phyloP scores from a whole-genome alignment of 140 eudicot species.

The Cichorium intybus region DNA sequence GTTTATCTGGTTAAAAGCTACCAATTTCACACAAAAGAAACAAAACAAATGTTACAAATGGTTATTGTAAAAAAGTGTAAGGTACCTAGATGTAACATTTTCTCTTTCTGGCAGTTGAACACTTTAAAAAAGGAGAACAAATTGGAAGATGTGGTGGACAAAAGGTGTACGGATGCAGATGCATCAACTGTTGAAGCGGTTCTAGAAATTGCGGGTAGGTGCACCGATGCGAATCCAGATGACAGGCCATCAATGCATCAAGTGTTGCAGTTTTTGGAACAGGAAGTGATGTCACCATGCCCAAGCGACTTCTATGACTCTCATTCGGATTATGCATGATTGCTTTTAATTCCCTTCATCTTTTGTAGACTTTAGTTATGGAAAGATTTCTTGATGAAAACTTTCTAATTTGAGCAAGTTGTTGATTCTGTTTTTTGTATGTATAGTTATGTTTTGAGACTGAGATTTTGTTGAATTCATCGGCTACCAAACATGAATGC shows the following conservation, averaged over 20 bases:
- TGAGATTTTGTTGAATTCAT: constrained; percentile 21
- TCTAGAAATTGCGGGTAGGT: constrained; percentile 75
- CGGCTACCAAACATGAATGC: constrained; percentile 9
- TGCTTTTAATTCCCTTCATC: not conserved
- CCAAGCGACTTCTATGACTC: constrained; percentile 94
- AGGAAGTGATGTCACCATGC: constrained; percentile 96
- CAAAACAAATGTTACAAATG: too few species aligned
- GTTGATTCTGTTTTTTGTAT: constrained; percentile 23
- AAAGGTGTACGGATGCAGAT: constrained; percentile 64
- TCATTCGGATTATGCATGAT: constrained; percentile 86
- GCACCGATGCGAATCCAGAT: constrained; percentile 88
- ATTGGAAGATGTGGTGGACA: constrained; percentile 70
- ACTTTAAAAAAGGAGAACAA: constrained; percentile 60
- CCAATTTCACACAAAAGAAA: too few species aligned
- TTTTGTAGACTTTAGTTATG: not conserved
- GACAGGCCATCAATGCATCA: constrained; percentile 77
- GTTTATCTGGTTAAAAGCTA: too few species aligned
- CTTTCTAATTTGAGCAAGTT: constrained; percentile 16
- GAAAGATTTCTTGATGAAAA: constrained; percentile 15
- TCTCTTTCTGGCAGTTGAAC: constrained; percentile 56
- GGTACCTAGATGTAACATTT: not conserved
- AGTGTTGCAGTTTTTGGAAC: constrained; percentile 84
- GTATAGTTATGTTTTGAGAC: constrained; percentile 21
- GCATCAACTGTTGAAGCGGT: constrained; percentile 80
- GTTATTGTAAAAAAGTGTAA: too few species aligned